Percentiles rank a stretch among this genome's conserved stretches.
Evolutionary conservation across 208 protist species (phyloP).

Genomic region (Wallacemonas rigidus): DNA sequence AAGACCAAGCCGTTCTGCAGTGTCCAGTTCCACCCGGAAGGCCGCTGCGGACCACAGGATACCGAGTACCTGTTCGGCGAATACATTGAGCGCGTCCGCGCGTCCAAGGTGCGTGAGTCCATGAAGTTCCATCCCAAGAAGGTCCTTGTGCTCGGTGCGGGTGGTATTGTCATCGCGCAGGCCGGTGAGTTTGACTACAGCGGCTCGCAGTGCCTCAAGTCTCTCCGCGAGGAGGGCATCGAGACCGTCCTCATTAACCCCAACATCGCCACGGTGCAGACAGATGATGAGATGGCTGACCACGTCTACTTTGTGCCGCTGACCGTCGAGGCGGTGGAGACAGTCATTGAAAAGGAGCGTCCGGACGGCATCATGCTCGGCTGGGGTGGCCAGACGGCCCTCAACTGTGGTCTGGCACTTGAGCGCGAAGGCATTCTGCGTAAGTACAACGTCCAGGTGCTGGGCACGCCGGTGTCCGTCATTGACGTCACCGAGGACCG

Average conservation of each 20-base stretch:
- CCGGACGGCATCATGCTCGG: conserved; percentile 96
- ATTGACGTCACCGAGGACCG: conserved; percentile 98
- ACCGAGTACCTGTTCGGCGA: conserved; percentile 98
- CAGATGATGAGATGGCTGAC: conserved; percentile 96
- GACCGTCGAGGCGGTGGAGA: conserved; percentile 91
- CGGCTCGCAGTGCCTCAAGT: conserved; percentile 98
- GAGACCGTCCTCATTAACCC: conserved; percentile 98
- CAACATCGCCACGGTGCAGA: conserved; percentile 99
- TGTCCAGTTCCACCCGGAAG: conserved; percentile 99
- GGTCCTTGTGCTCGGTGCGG: conserved; percentile 94
- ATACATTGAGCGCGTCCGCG: conserved; percentile 90
- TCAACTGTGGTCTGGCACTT: conserved; percentile 98
- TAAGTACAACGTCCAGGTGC: conserved; percentile 95
- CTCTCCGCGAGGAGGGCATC: conserved; percentile 97
- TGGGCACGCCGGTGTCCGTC: conserved; percentile 95
- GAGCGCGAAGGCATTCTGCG: conserved; percentile 90
- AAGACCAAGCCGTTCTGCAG: conserved; percentile 95
- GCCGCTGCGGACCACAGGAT: conserved; percentile 95
- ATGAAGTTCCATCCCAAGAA: conserved; percentile 85
- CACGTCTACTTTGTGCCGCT: conserved; percentile 98
- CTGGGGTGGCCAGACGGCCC: conserved; percentile 98
- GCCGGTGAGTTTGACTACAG: conserved; percentile 99
- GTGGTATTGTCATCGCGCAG: conserved; percentile 98
- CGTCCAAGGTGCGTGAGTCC: conserved; percentile 69
- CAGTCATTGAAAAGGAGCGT: conserved; percentile 95